These are phyloP conservation scores for Aureobasidium sp. DNA, from an alignment of 2,329 filamentous ascomycete genomes.

Conservation along the genomic window DNA sequence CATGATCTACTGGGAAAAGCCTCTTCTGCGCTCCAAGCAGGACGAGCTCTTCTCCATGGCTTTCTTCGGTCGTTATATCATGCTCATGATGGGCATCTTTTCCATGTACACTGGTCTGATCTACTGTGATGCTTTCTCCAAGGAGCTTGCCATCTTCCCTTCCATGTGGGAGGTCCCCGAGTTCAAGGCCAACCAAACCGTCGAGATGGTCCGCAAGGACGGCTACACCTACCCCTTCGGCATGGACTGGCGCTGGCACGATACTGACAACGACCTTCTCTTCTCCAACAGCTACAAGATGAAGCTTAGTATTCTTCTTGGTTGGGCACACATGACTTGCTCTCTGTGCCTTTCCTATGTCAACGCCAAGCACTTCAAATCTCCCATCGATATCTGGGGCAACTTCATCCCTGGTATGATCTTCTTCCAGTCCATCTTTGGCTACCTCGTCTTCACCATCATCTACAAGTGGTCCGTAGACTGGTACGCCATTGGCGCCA, in stretches of 20 bases:
- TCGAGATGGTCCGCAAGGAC: constrained; percentile 58
- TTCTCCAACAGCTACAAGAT: constrained; percentile 99
- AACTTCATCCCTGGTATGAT: constrained; percentile 98
- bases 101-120: constrained; percentile 95
- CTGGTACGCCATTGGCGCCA: constrained; percentile 61
- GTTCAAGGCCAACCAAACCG: constrained; percentile 57
- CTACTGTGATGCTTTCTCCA: constrained; percentile 97
- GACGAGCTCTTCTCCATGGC: constrained; percentile 98
- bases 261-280: constrained; percentile 85
- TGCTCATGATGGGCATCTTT: constrained; percentile 95
- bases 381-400: constrained; percentile 89
- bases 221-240: constrained; percentile 91
- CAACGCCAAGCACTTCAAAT: constrained; percentile 93
- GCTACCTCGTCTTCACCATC: constrained; percentile 88
- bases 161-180: constrained; percentile 85
- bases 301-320: constrained; percentile 97
- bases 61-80: constrained; percentile 97
- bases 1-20: constrained; percentile 97
- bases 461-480: constrained; percentile 95
- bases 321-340: constrained; percentile 98
- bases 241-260: constrained; percentile 94
- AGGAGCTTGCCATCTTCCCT: constrained; percentile 78
- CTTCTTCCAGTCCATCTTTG: constrained; percentile 98
- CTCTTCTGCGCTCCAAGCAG: constrained; percentile 74
- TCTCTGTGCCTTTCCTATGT: constrained; percentile 87